Conservation (phyloP, 179 eudicot genomes). For the Spinacia oleracea region DNA sequence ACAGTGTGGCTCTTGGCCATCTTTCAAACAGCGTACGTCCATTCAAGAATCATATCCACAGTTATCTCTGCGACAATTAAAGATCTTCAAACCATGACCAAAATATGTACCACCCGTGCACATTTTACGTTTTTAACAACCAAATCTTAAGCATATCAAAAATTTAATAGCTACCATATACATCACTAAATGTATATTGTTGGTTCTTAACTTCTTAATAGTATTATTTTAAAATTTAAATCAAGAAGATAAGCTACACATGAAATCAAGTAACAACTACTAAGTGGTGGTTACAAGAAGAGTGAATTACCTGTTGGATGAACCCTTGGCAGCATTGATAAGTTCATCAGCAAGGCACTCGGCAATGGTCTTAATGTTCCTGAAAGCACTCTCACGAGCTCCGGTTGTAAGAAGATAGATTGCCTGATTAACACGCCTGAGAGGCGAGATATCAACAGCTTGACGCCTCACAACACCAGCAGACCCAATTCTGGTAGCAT, state of each 20-base stretch:
- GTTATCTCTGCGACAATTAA: no score
- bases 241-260: background rate
- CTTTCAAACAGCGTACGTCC: background rate
- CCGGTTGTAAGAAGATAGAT: conserved; percentile 84
- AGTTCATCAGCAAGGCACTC: conserved; percentile 98
- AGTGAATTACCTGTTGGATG: conserved; percentile 77
- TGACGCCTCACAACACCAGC: conserved; percentile 98
- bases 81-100: background rate
- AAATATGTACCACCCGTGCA: background rate
- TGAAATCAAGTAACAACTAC: background rate
- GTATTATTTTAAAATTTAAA: no score
- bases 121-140: no score
- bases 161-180: no score
- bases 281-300: background rate
- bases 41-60: no score
- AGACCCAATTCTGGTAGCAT: conserved; percentile 88
- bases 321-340: conserved; percentile 95
- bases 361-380: conserved; percentile 91
- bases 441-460: conserved; percentile 94
- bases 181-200: no score
- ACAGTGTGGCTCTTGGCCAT: background rate
- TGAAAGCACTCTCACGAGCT: conserved; percentile 92
- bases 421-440: conserved; percentile 87
- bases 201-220: no score
- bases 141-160: no score